Conservation (phyloP, 2,329 filamentous ascomycete genomes). For the Trichoderma koningiopsis region DNA sequence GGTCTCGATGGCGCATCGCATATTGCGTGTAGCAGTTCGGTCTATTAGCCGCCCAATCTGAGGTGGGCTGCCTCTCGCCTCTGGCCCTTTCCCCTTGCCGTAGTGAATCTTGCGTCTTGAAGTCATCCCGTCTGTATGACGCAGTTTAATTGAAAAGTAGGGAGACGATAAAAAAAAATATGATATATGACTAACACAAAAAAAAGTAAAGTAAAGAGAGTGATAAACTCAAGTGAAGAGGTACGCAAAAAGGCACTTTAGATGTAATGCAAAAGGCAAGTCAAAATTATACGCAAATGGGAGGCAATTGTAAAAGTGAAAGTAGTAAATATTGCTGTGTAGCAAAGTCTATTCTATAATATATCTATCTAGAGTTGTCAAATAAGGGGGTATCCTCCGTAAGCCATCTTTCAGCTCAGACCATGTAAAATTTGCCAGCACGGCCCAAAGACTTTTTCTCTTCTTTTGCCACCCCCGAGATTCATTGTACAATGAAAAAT, state of each 20-base stretch:
- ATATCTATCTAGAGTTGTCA: conserved; percentile 24
- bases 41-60: neutral
- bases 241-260: neutral
- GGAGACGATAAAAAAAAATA: neutral
- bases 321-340: conserved; percentile 17
- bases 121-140: neutral
- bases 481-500: conserved; percentile 24
- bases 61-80: conserved; percentile 2
- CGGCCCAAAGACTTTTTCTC: conserved; percentile 29
- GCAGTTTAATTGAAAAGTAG: neutral
- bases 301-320: neutral
- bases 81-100: neutral
- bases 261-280: neutral
- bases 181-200: neutral
- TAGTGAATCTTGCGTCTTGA: neutral
- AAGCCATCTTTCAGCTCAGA: conserved; percentile 38
- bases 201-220: neutral
- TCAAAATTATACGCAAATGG: neutral
- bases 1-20: neutral
- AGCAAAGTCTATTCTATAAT: conserved; percentile 24
- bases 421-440: conserved; percentile 32
- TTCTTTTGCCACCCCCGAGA: conserved; percentile 5
- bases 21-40: neutral
- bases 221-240: neutral
- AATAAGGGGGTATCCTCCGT: conserved; percentile 33